Percentiles rank a stretch among this genome's conserved stretches.
Evolutionary conservation across 2,329 filamentous ascomycete species (phyloP).

Genomic region (Exophiala aquamarina): DNA sequence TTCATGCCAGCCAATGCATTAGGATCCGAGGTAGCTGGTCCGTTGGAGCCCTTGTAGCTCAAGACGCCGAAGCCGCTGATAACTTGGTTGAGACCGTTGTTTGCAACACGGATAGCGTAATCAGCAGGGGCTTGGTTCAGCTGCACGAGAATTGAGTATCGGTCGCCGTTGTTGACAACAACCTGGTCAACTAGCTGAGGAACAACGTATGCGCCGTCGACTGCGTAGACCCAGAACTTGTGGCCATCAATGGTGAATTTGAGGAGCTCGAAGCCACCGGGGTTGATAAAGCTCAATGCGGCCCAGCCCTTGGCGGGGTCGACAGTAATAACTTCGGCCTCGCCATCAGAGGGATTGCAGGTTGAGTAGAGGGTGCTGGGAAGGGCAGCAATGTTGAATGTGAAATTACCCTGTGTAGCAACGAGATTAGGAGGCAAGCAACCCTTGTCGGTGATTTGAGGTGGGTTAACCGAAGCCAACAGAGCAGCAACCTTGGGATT

Average conservation of each 20-base stretch:
- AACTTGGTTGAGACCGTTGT: slow-evolving; percentile 53
- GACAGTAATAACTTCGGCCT: slow-evolving; percentile 29
- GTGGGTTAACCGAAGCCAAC: slow-evolving; percentile 24
- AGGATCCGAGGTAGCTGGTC: slow-evolving; percentile 24
- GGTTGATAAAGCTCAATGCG: slow-evolving; percentile 42
- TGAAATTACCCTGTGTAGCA: slow-evolving; percentile 36
- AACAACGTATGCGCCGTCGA: slow-evolving; percentile 45
- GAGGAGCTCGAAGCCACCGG: slow-evolving; percentile 34
- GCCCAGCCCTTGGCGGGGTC: slow-evolving; percentile 35
- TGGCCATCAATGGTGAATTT: slow-evolving; percentile 46
- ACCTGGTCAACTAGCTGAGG: slow-evolving; percentile 40
- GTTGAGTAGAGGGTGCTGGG: slow-evolving; percentile 46
- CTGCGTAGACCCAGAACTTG: slow-evolving; percentile 45
- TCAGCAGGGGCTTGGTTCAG: slow-evolving; percentile 38
- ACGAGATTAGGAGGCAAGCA: slow-evolving; percentile 36
- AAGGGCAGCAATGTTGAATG: slow-evolving; percentile 40
- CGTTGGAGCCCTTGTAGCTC: slow-evolving; percentile 36
- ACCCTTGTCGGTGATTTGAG: slow-evolving; percentile 33
- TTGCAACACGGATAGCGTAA: slow-evolving; percentile 52
- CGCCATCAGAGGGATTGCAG: slow-evolving; percentile 21
- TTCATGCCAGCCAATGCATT: slow-evolving; percentile 49
- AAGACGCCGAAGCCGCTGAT: slow-evolving; percentile 55
- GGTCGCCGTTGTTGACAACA: slow-evolving; percentile 39
- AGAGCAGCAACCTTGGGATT: slow-evolving; percentile 33
- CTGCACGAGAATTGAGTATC: slow-evolving; percentile 42